Base-by-base conservation (phyloP, 2,329 filamentous ascomycete species). In the Elsinoe ampelina region DNA sequence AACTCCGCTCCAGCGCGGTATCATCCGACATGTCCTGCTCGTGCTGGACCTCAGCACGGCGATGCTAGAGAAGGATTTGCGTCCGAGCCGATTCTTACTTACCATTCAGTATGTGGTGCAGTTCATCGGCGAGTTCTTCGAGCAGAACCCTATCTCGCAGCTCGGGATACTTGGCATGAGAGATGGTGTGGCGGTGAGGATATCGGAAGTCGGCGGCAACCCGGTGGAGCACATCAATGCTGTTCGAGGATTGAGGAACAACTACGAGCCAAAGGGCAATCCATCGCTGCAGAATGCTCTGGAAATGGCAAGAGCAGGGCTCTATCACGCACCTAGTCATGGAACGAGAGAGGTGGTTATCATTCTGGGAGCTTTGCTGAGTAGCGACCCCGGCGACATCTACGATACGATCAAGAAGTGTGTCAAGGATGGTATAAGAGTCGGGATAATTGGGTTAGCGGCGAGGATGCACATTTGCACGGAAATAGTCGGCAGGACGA, bases 61-160 rank as follows among this genome's bases (percentile, higher is more conserved):
- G 52, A 98, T 98, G 93, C 73, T 83, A 4, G 91, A 97, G 71
- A 97, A 97, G 72, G 93, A 98, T 68, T 79, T 97, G 63, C 82
- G 93, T 22, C 93, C 93, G 5, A 95, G 85, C 42, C 82, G 92
- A 59, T 91, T 92, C 71, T 80, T 90, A 36, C 80, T 96, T 32
- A 86, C 85, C 54, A 79, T 96, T 66, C 84, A 84, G 61, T 95
- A 90, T 71, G 86, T 90, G 13, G 82, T 86, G 61, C 86, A 90
- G 58, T 98, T 97, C 71, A 86, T 97, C 50, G 81, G 85, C 58
- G 92, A 96, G 70, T 98, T 89, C 73, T 98, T 97, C 68, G 93
- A 97, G 72, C 93, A 98, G 72, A 98, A 98, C 66, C 93, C 93
- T 10, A 97, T 98, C 63, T 95, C 90, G 8, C 93, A 98, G 72